Evolutionary conservation across 179 eudicot species (phyloP), one percentile per base, ranked within the genome.

Genomic region (Silene coronaria): DNA sequence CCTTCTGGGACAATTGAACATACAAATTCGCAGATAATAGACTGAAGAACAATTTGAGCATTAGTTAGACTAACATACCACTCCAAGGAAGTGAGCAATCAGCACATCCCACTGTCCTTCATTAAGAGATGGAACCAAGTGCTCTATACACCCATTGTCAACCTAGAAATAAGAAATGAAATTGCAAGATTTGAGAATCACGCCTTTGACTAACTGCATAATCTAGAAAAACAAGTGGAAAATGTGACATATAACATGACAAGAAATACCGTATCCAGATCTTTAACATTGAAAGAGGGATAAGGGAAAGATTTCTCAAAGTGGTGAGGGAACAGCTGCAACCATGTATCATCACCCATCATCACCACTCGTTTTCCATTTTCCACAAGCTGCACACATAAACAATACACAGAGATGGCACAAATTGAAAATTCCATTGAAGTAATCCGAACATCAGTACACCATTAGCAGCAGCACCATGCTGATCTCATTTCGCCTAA

Each of bases 341-440:
- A 65, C 99, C 99, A 95, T 24, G 99, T 95, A 81, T 95, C 99
- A 83, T 95, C 99, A 74, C 99, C 99, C 99, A 95, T 92, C 99
- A 95, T 90, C 80, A 89, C 89, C 77, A 95, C 96, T 63, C 89
- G 89, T 77, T 95, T 95, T 76, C 99, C 99, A 85, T 88, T 92
- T 76, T 82, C 85, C 80, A 82, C 93, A 81, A 95, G 80, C 98
- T 93, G 88, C 79, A 81, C 67, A 64, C 45, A 64, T 9, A 53
- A 0, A 64, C 2, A 22, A 58, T 53, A 65, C 53, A 16, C 36
- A 53, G 28, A 55, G 55, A 53, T 60, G 63, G 19, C 24, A 21
- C 36, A 34, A 8, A 32, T 36, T 66, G 6, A n/a, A 5, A 66
- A 30, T 69, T 46, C 22, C 28, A 46, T 46, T 34, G 2, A 34